phyloP scores from a whole-genome alignment of 257 asterid genomes.

The Solanum stenotomum region DNA sequence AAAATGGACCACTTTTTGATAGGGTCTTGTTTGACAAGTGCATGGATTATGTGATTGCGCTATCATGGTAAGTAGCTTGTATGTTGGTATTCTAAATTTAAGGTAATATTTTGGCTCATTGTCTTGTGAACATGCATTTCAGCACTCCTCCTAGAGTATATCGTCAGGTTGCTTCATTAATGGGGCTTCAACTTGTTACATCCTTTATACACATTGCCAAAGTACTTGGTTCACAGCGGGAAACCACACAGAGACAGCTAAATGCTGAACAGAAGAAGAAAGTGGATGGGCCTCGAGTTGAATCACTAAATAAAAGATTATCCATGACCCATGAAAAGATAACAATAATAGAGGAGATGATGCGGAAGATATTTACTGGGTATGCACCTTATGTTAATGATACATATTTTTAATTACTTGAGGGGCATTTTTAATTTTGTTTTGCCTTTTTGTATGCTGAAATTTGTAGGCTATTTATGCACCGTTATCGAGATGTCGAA shows the following conservation, averaged over 20 bases:
- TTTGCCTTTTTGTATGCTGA: neutral
- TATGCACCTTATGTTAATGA: slow-evolving; percentile 13
- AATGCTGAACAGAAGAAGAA: slow-evolving; percentile 89
- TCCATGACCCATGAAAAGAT: slow-evolving; percentile 79
- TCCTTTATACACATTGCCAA: slow-evolving; percentile 91
- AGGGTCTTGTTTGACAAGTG: slow-evolving; percentile 75
- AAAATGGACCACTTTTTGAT: slow-evolving; percentile 90
- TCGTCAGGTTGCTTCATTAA: slow-evolving; percentile 85
- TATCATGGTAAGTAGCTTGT: slow-evolving; percentile 70
- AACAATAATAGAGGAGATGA: slow-evolving; percentile 83
- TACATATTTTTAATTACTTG: neutral
- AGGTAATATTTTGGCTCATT: slow-evolving; percentile 11
- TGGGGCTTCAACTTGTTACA: slow-evolving; percentile 96
- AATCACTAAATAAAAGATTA: slow-evolving; percentile 78
- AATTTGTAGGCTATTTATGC: slow-evolving; percentile 78
- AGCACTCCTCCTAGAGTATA: slow-evolving; percentile 98
- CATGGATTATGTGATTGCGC: slow-evolving; percentile 92
- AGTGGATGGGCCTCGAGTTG: slow-evolving; percentile 76
- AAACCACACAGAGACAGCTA: slow-evolving; percentile 91
- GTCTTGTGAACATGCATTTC: slow-evolving; percentile 18
- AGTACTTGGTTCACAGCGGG: slow-evolving; percentile 79
- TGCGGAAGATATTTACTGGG: slow-evolving; percentile 94
- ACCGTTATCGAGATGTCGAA: slow-evolving; percentile 92
- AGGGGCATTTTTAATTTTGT: neutral
- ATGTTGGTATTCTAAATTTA: neutral